A percentile compares a stretch with the other conserved stretches of the same genome.
Conservation (phyloP, 2,329 filamentous ascomycete species). For the Boeremia lycopersici region DNA sequence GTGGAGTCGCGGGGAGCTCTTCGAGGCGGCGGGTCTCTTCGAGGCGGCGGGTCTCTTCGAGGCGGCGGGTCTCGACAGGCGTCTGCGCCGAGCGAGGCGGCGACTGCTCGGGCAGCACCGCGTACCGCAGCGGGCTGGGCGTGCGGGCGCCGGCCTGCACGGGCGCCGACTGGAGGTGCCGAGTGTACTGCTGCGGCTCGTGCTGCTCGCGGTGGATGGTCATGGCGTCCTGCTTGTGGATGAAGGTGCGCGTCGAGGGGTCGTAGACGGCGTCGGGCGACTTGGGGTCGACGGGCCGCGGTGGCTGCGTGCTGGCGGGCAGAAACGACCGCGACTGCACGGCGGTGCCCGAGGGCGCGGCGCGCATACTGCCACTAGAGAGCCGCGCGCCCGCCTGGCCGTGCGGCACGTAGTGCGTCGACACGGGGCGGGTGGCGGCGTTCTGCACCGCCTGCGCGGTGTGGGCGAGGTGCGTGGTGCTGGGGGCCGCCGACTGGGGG, state of each 20-base stretch:
- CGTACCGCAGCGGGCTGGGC: constrained; percentile 27
- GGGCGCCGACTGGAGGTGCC: constrained; percentile 24
- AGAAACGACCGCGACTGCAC: constrained; percentile 40
- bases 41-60: constrained; percentile 15
- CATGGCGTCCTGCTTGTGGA: constrained; percentile 47
- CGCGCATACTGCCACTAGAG: constrained; percentile 59
- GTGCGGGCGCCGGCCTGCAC: constrained; percentile 16
- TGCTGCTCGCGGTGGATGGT: constrained; percentile 39
- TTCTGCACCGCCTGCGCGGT: constrained; percentile 44
- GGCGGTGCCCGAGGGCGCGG: constrained; percentile 56
- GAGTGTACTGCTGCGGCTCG: constrained; percentile 30
- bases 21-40: constrained; percentile 15
- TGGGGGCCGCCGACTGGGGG: constrained; percentile 34
- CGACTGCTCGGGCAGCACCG: constrained; percentile 18
- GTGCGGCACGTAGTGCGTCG: constrained; percentile 46
- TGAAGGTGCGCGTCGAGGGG: constrained; percentile 45
- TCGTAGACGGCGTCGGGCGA: constrained; percentile 46
- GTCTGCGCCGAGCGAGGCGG: constrained; percentile 4
- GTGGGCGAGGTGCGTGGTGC: constrained; percentile 26
- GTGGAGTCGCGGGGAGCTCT: constrained; percentile 14
- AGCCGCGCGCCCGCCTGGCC: constrained; percentile 50
- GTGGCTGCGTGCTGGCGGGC: constrained; percentile 18
- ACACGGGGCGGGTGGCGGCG: constrained; percentile 49
- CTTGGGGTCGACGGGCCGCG: constrained; percentile 43
- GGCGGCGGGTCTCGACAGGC: too few species aligned